phyloP scores from a whole-genome alignment of 192 early-diverging fungal genomes.

The Backusella circina region DNA sequence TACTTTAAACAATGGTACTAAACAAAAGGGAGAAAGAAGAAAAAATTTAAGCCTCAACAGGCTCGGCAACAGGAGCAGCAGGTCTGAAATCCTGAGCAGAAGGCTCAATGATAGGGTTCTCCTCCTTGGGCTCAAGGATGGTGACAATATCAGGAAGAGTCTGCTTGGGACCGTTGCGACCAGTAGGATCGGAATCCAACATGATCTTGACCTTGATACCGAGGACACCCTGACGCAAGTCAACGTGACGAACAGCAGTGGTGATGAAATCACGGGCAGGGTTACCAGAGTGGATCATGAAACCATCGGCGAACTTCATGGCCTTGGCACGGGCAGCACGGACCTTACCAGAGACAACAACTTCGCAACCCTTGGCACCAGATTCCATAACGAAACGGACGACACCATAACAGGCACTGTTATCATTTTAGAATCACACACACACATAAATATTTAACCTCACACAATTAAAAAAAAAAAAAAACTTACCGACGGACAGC shows the following conservation, averaged over 20 bases:
- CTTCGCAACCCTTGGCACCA: slow-evolving; percentile 99
- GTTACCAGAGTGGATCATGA: slow-evolving; percentile 99
- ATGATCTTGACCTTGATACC: slow-evolving; percentile 99
- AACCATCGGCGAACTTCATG: slow-evolving; percentile 99
- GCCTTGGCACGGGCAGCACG: slow-evolving; percentile 99
- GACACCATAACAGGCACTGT: slow-evolving; percentile 95
- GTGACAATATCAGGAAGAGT: slow-evolving; percentile 95
- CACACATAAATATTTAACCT: too few species aligned
- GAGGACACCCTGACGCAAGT: slow-evolving; percentile 97
- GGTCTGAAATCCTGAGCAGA: slow-evolving; percentile 58
- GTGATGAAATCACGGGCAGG: slow-evolving; percentile 94
- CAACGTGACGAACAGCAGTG: slow-evolving; percentile 95
- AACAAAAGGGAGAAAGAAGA: neutral
- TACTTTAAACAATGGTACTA: neutral
- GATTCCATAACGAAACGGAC: slow-evolving; percentile 99
- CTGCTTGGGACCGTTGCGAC: slow-evolving; percentile 92
- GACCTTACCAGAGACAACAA: slow-evolving; percentile 98
- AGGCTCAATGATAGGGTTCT: slow-evolving; percentile 65
- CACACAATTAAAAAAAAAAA: too few species aligned
- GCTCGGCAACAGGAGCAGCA: slow-evolving; percentile 21
- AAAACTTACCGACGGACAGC: slow-evolving; percentile 84
- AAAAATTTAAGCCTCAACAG: slow-evolving; percentile 18
- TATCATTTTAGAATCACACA: too few species aligned
- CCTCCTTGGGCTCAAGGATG: slow-evolving; percentile 92
- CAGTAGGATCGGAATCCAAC: slow-evolving; percentile 91